These are phyloP conservation scores for Bertia moriformis DNA, from an alignment of 2,329 filamentous ascomycete species.

Conservation along the genomic window DNA sequence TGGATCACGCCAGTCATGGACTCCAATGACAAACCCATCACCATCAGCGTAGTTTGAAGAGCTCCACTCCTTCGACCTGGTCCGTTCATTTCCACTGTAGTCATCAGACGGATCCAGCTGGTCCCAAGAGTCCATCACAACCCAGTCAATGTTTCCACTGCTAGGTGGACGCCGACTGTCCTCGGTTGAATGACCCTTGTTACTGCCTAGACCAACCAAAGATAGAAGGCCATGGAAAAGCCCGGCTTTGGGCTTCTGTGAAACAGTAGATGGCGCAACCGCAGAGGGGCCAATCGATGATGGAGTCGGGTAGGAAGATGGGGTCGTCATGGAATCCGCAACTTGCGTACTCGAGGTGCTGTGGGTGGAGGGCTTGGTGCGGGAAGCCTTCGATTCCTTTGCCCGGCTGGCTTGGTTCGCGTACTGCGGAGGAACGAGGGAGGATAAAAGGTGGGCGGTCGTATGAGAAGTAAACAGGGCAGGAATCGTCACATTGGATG, in stretches of 20 bases:
- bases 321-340: no score
- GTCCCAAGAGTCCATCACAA: constrained; percentile 51
- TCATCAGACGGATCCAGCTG: constrained; percentile 14
- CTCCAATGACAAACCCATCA: constrained; percentile 67
- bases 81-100: background rate
- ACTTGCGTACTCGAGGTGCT: background rate
- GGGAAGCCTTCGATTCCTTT: background rate
- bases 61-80: constrained; percentile 10
- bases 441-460: constrained; percentile 81
- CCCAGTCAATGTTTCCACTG: constrained; percentile 64
- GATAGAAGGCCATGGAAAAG: background rate
- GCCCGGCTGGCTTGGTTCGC: background rate
- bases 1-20: constrained; percentile 75
- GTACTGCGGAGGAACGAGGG: constrained; percentile 52
- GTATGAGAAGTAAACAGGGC: constrained; percentile 90
- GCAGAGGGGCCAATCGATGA: background rate
- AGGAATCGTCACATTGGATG: constrained; percentile 85
- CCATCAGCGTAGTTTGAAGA: constrained; percentile 15
- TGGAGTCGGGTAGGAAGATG: background rate
- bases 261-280: background rate
- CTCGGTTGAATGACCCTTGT: constrained; percentile 15
- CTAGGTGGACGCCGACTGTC: constrained; percentile 53
- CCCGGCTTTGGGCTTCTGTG: background rate
- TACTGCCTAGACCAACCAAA: constrained; percentile 2
- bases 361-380: background rate